Conservation (phyloP, 495 filamentous ascomycete species). For the Penicillium riverlandense region DNA sequence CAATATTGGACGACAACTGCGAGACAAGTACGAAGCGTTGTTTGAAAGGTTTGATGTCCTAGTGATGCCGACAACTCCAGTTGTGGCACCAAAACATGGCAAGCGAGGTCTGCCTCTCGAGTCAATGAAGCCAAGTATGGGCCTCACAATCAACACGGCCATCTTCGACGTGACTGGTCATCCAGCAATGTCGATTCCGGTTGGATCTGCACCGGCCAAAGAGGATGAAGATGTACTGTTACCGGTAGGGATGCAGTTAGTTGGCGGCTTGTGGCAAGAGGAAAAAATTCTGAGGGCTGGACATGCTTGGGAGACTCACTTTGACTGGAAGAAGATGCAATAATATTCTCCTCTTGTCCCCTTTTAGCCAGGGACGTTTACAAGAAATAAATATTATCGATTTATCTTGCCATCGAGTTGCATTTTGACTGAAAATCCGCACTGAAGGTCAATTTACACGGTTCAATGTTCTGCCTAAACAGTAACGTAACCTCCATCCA, state of each 20-base stretch:
- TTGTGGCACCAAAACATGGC: slow-evolving; percentile 29
- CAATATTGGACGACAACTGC: slow-evolving; percentile 33
- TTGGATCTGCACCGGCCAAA: slow-evolving; percentile 38
- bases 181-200: slow-evolving; percentile 49
- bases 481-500: slow-evolving; percentile 48
- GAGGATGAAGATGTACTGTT: slow-evolving; percentile 38
- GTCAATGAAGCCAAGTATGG: slow-evolving; percentile 33
- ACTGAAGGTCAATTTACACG: too few relatives aligned
- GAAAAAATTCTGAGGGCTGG: slow-evolving; percentile 40
- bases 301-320: slow-evolving; percentile 43
- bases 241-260: slow-evolving; percentile 53
- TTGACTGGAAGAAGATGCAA: slow-evolving; percentile 39
- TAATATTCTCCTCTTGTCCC: neutral
- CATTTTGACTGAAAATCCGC: too few relatives aligned
- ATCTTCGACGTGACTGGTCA: slow-evolving; percentile 52
- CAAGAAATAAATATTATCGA: too few relatives aligned
- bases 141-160: slow-evolving; percentile 47
- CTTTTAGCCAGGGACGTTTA: too few relatives aligned
- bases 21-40: slow-evolving; percentile 36
- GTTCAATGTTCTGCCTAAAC: slow-evolving; percentile 2
- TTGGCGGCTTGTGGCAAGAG: slow-evolving; percentile 37
- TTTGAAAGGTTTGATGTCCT: slow-evolving; percentile 38
- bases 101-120: slow-evolving; percentile 30
- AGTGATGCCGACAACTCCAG: slow-evolving; percentile 42
- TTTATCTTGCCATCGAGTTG: neutral